Evolutionary conservation across 1,139 yeast genomes (phyloP).

Genomic region (Saccharomyces hybrid): DNA sequence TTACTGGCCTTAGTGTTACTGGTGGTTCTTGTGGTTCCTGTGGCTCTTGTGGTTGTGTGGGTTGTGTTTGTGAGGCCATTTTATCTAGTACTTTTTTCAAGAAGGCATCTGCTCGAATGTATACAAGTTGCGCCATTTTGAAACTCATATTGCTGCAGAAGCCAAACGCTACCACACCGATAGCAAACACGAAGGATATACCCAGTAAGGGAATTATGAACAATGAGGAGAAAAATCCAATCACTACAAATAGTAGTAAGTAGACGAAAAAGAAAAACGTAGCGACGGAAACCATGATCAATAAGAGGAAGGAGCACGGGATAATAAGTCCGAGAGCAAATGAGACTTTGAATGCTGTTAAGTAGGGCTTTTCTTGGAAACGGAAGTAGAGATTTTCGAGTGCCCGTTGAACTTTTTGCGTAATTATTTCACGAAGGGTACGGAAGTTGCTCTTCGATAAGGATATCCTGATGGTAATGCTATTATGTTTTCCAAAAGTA

Average conservation of each 20-base stretch:
- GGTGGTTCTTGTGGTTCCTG: not conserved
- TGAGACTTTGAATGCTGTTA: constrained; percentile 5
- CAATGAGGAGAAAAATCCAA: constrained; percentile 13
- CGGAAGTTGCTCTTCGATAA: not conserved
- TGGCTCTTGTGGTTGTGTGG: not conserved
- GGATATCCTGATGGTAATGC: not conserved
- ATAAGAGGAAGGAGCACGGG: constrained; percentile 6
- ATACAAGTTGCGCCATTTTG: constrained; percentile 13
- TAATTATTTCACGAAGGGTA: not conserved
- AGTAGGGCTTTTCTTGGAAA: constrained; percentile 9
- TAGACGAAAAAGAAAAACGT: constrained; percentile 14
- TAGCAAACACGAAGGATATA: constrained; percentile 17
- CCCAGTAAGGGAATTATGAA: constrained; percentile 18
- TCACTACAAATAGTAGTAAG: constrained; percentile 11
- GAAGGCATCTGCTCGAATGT: constrained; percentile 11
- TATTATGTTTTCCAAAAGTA: not conserved
- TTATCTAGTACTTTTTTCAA: constrained; percentile 9
- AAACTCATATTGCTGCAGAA: constrained; percentile 18
- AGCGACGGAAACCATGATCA: constrained; percentile 13
- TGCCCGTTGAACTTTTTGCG: not conserved
- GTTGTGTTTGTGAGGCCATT: constrained; percentile 11
- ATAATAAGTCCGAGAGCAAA: constrained; percentile 4
- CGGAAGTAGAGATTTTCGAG: not conserved
- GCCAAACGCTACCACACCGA: constrained; percentile 17
- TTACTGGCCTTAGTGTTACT: not conserved